Evolutionary conservation across 1,284 basidiomycete species (phyloP), one percentile per base, ranked within the genome.

Genomic region (Tremellales sp.): DNA sequence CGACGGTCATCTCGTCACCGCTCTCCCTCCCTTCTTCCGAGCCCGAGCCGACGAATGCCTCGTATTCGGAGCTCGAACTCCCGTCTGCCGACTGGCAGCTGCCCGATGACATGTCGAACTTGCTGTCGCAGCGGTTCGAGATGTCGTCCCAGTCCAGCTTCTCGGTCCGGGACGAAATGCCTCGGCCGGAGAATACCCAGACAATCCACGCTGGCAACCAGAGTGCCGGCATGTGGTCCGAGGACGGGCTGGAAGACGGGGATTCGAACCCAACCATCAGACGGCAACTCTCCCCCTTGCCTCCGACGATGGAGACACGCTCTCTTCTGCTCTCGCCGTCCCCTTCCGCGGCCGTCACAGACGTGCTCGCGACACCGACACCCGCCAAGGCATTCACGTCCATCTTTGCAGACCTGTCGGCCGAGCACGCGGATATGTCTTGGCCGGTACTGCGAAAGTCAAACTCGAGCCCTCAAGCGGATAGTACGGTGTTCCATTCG

Each of bases 321-420:
- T 27, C 35, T 29, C 37, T 40, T 6, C 27, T 33, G 19, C 27
- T 5, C 18, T 37, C 22, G 13, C 33, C 34, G 26, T 7, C 9
- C 8, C 31, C 44, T 14, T 32, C 40, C 14, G 14, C 41, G 5
- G 14, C 26, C 3, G 39, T 32, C 16, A n/a, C 22, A 13, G 43
- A 26, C 12, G 47, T 50, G 14, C 48, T 48, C 4, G 5, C 24
- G 12, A 47, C 55, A 5, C 44, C 50, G 6, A 35, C 40, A 16
- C n/a, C 40, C 14, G 31, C 31, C 7, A 43, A 42, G 33, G 43
- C 57, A 3, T 60, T 57, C 45, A 43, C 41, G 19, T 63, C 62
- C 9, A 63, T 66, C 47, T 65, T 66, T 27, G 64, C 64, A n/a
- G 64, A 66, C 46, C 65, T 66, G 64, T 63, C 60, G 3, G 64